These are phyloP conservation scores for Paraphaeosphaeria minitans DNA, from an alignment of 2,329 filamentous ascomycete genomes.

Conservation along the genomic window DNA sequence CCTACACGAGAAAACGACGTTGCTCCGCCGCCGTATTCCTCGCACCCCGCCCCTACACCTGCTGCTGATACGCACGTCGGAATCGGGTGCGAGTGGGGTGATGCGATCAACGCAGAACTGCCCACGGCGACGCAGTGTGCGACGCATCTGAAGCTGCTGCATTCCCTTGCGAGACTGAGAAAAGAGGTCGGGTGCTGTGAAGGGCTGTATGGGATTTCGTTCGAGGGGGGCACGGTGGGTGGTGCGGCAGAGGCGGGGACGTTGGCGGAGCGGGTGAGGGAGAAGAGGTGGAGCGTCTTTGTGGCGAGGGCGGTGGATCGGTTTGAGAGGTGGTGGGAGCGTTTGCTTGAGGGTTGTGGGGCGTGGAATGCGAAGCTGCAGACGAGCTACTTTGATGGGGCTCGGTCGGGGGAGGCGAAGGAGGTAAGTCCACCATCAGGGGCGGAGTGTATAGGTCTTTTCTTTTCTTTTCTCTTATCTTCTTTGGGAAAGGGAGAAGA, in stretches of 20 bases:
- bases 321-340: constrained; percentile 69
- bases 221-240: constrained; percentile 35
- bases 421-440: too few species aligned
- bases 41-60: background rate
- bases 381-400: background rate
- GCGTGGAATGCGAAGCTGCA: background rate
- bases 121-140: constrained; percentile 65
- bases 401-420: background rate
- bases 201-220: constrained; percentile 66
- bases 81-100: background rate
- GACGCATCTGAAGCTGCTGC: constrained; percentile 75
- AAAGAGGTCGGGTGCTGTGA: constrained; percentile 70
- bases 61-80: background rate
- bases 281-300: constrained; percentile 57
- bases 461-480: too few species aligned
- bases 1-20: background rate
- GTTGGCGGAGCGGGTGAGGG: background rate
- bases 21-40: background rate
- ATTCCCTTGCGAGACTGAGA: constrained; percentile 69
- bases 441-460: too few species aligned
- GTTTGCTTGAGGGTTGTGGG: constrained; percentile 21
- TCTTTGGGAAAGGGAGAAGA: too few species aligned
- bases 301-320: constrained; percentile 70
- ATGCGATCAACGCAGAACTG: constrained; percentile 12
- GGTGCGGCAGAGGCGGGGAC: too few species aligned